Percentiles rank a stretch among this genome's conserved stretches.
Evolutionary conservation across 768 basidiomycete genomes (phyloP).

Genomic region (Leccinum fibrillosum): DNA sequence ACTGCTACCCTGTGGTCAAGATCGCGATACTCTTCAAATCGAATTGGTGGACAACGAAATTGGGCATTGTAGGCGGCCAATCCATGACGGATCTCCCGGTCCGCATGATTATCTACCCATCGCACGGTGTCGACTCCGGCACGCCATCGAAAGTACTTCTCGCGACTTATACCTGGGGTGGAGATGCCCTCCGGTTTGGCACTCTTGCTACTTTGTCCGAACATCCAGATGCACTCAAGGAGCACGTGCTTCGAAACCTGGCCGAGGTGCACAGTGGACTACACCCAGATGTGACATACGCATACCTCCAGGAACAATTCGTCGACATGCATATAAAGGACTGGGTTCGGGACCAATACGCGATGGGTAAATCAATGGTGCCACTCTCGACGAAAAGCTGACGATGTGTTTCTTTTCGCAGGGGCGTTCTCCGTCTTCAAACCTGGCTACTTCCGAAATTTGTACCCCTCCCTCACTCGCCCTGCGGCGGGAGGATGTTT

Average conservation of each 20-base stretch:
- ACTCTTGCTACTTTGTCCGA: not conserved
- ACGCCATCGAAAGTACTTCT: slow-evolving; percentile 11
- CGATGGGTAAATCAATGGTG: slow-evolving; percentile 32
- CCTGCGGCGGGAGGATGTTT: slow-evolving; percentile 22
- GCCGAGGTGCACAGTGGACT: not conserved
- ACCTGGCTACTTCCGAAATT: slow-evolving; percentile 34
- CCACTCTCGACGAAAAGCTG: not conserved
- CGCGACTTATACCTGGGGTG: not conserved
- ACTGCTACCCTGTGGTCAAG: not conserved
- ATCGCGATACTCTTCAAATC: slow-evolving; percentile 10
- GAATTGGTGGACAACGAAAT: slow-evolving; percentile 12
- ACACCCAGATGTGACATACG: slow-evolving; percentile 4
- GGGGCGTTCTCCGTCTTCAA: slow-evolving; percentile 39
- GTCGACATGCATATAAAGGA: slow-evolving; percentile 26
- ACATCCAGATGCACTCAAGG: not conserved
- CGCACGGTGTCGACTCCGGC: slow-evolving; percentile 3
- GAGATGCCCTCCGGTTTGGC: not conserved
- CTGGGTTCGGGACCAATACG: slow-evolving; percentile 32
- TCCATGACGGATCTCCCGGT: slow-evolving; percentile 11
- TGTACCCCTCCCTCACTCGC: slow-evolving; percentile 29
- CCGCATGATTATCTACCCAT: slow-evolving; percentile 7
- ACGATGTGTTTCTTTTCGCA: slow-evolving; percentile 1
- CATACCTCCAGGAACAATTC: not conserved
- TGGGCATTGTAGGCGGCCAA: slow-evolving; percentile 10
- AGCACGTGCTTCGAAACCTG: slow-evolving; percentile 3